Evolutionary conservation across 495 filamentous ascomycete species (phyloP), one percentile per base, ranked within the genome.

Genomic region (Penicillium goetzii): DNA sequence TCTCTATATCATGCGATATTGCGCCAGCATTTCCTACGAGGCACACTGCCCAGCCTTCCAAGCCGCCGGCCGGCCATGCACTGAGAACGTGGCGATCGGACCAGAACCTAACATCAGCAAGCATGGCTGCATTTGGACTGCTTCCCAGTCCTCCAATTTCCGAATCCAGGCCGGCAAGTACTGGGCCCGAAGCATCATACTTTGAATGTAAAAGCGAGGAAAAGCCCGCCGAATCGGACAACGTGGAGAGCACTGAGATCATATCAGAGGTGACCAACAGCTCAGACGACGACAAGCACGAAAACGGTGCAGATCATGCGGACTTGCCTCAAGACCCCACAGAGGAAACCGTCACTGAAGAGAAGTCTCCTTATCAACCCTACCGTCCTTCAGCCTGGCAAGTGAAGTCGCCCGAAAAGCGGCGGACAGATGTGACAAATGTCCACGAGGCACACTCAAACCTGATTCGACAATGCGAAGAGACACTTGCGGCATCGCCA

Each of bases 51-150:
- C 60, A 68, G 38, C 10, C 64, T 30, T 69, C 63, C 2, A 68
- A 63, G 32, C 58, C 59, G 32, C 62, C 61, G 40, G 61, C 60
- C 28, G 69, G 66, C 17, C 73, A 67, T 54, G 68, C 75, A 19
- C 59, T 81, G 40, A 73, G 79, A 65, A 75, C 74, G 12, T 81
- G 79, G 74, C 68, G 76, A 21, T 81, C 79, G 19, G 79, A 81
- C 26, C 76, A 79, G 54, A 80, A 80, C 30, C 58, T 81, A 56
- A 69, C 58, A 15, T 69, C 62, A 12, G 66, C 69, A 4, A 74
- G 69, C 59, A 60, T 80, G 62, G 70, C 77, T 36, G 72, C 71
- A 11, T 78, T 81, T 40, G 76, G 79, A 1, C 74, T 81, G 25
- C 67, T 80, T 3, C 79, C 78, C 10, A 80, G 79, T 62, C 78